phyloP scores from a whole-genome alignment of 2,329 filamentous ascomycete genomes.

The Colletotrichum plurivorum region DNA sequence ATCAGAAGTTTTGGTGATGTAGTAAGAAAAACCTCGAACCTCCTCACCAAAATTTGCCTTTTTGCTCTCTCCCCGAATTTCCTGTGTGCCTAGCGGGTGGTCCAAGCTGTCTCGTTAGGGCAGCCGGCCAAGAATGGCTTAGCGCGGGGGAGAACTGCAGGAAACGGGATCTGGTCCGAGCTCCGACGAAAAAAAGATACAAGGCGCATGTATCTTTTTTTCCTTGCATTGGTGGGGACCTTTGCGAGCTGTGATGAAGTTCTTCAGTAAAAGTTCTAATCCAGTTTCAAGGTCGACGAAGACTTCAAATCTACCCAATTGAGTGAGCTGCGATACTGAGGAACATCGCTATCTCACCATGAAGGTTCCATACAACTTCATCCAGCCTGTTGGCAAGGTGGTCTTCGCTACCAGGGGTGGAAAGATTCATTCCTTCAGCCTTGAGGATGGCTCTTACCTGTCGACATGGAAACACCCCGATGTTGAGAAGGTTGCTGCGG shows the following conservation, averaged over 20 bases:
- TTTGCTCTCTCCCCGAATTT: constrained; percentile 36
- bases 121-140: constrained; percentile 44
- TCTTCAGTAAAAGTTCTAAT: constrained; percentile 34
- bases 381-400: constrained; percentile 67
- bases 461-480: constrained; percentile 73
- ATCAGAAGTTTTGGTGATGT: constrained; percentile 38
- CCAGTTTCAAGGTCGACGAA: background rate
- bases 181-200: constrained; percentile 45
- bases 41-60: constrained; percentile 19
- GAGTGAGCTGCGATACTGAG: background rate
- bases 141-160: constrained; percentile 26
- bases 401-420: constrained; percentile 83
- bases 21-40: constrained; percentile 1
- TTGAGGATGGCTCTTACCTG: constrained; percentile 69
- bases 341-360: constrained; percentile 46
- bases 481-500: constrained; percentile 49
- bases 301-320: constrained; percentile 22
- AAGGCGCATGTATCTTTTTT: constrained; percentile 54
- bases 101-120: constrained; percentile 51
- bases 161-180: constrained; percentile 19
- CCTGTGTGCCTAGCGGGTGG: constrained; percentile 12
- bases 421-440: constrained; percentile 77
- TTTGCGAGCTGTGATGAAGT: constrained; percentile 8
- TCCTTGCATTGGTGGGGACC: constrained; percentile 28
- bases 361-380: constrained; percentile 75